Evolutionary conservation across 1,284 basidiomycete species (phyloP), one percentile per base, ranked within the genome.

Genomic region (Puccinia polysora): DNA sequence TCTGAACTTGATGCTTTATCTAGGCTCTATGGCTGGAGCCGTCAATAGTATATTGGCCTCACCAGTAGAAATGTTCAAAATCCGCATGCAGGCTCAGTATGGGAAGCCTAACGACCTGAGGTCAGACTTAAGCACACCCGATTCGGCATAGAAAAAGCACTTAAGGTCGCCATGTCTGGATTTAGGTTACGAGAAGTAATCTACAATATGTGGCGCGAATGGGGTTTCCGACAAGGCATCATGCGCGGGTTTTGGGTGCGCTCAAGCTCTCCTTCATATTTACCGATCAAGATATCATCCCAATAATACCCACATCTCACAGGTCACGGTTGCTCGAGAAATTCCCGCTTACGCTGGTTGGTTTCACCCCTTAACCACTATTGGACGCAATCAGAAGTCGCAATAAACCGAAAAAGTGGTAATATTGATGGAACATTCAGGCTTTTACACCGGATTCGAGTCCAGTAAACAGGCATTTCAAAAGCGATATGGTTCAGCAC

Each of bases 51-150:
- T 96, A 15, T 84, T 95, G 0, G 91, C 91, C 0, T 89, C 89
- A 79, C 94, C 95, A 75, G 82, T 84, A 23, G 83, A 84, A 76
- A 81, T 83, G 80, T 83, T 83, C 80, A 84, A 84, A 81, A 91
- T 97, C 56, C 86, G 91, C n/a, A 96, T 97, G 93, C 94, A 97
- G 81, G 92, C 90, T 4, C 90, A 94, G 78, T 92, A 91, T 76
- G 90, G 89, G 14, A 60, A 28, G 20, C 47, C 56, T 15, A 60
- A 60, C 34, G 73, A 73, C 34, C 25, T 55, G 20, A 68, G 59
- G 73, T 64, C 20, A 30, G 64, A 20, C 20, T n/a, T 2, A 32
- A 20, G 28, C 38, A 34, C 50, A 12, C 30, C 18, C 28, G 6
- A 30, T 55, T 43, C 28, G 53, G 18, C 20, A 7, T 5, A 40